A percentile compares a stretch with the other conserved stretches of the same genome.
phyloP scores from a whole-genome alignment of 129 eudicot genomes.

The Arctium minus region DNA sequence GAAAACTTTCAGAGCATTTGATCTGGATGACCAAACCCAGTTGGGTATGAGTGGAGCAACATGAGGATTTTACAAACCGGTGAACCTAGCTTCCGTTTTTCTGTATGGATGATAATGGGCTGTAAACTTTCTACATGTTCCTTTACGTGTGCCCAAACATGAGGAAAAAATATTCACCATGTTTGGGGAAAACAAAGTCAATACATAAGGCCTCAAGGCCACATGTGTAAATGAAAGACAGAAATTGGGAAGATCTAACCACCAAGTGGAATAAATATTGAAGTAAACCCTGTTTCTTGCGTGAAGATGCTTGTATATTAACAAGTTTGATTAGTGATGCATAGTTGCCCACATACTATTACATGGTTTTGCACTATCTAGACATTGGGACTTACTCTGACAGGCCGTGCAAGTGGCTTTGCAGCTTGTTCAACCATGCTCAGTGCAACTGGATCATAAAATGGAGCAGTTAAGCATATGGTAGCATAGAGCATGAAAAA shows the following conservation, averaged over 20 bases:
- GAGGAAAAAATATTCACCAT: neutral
- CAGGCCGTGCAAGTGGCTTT: slow-evolving; percentile 94
- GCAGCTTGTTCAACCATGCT: slow-evolving; percentile 99
- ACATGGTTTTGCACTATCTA: neutral
- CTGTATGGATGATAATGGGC: neutral
- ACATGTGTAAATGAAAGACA: neutral
- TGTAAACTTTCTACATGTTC: neutral
- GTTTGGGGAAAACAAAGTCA: neutral
- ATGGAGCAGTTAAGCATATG: neutral
- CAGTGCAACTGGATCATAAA: slow-evolving; percentile 68
- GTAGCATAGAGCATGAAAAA: neutral
- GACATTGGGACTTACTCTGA: slow-evolving; percentile 54
- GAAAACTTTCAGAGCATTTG: neutral
- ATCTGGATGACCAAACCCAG: neutral
- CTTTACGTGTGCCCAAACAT: neutral
- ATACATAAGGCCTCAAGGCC: neutral
- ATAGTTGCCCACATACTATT: neutral
- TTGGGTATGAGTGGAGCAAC: neutral
- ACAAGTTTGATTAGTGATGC: neutral
- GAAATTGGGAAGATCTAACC: neutral
- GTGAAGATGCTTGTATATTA: neutral
- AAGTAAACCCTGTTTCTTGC: neutral
- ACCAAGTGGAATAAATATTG: neutral
- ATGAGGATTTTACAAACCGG: neutral
- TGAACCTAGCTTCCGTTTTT: neutral